Base-by-base conservation (phyloP, 805 yeast species). In the Hanseniaspora jakobsenii region DNA sequence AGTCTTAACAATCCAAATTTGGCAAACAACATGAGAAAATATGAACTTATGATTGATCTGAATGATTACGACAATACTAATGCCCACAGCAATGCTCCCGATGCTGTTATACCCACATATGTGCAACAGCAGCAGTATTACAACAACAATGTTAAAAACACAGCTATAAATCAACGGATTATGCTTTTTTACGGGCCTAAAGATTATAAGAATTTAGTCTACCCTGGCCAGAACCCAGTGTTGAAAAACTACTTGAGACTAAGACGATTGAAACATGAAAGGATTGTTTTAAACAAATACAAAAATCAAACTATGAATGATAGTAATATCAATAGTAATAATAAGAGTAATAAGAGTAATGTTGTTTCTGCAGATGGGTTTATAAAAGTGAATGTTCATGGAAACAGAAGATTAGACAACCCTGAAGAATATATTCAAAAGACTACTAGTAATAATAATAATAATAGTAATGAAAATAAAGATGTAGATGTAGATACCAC, bases 111-210 rank as follows among this genome's bases (percentile, higher is more conserved):
- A 2, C 12, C 29, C 3, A 41, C 45, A 3, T 28, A 28, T 28
- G 35, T 17, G 19, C 45, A 41, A 14, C 45, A 41, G 19, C 38
- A 41, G 13, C 45, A 41, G 13, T 41, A 41, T 14, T 34, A 17
- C 12, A 36, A 41, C 6, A 35, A 16, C 22, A 9, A 10, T 17
- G 14, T 23, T 2, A 6, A 36, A 14, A 19, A 18, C 38, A 31
- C 19, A 2, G 18, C 31, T 24, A 41, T n/a, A n/a, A n/a, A 35
- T 27, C 19, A 22, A 16, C 34, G 29, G 21, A 21, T 16, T 8
- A 21, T 35, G 24, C 19, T 32, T 10, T 41, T 41, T 6, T 41
- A 34, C 23, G 45, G 45, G 4, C 45, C 45, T 8, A 13, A 6
- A 12, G 14, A 16, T 4, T 2, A 27, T 2, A 27, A 34, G 17